Percentiles rank a stretch among this genome's conserved stretches.
phyloP scores from a whole-genome alignment of 495 filamentous ascomycete species.

The Ascodesmis nigricans region DNA sequence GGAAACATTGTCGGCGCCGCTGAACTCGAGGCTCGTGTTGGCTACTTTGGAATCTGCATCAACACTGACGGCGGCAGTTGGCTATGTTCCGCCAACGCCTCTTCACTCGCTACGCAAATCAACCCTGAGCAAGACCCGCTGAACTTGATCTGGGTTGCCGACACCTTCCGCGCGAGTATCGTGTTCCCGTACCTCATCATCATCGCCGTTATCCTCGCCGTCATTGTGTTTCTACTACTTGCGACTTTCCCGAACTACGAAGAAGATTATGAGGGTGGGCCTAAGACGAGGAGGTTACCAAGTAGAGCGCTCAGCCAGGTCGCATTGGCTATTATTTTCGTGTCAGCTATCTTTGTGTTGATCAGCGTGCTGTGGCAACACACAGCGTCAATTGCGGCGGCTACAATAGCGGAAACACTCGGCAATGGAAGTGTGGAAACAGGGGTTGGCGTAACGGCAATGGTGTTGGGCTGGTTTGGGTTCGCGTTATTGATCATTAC shows the following conservation, averaged over 20 bases:
- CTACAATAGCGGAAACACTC: constrained; percentile 78
- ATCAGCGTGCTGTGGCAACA: constrained; percentile 62
- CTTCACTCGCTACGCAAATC: constrained; percentile 45
- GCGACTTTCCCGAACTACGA: constrained; percentile 70
- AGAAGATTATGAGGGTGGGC: constrained; percentile 41
- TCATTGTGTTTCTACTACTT: constrained; percentile 50
- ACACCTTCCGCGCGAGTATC: constrained; percentile 60
- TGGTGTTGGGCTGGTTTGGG: constrained; percentile 94
- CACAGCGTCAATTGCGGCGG: constrained; percentile 81
- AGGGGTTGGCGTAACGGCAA: constrained; percentile 75
- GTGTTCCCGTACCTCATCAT: constrained; percentile 65
- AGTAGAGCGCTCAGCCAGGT: constrained; percentile 50
- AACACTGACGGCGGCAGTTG: constrained; percentile 47
- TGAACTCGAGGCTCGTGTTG: constrained; percentile 44
- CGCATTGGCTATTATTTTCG: constrained; percentile 56
- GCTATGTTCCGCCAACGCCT: constrained; percentile 60
- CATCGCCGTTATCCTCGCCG: constrained; percentile 62
- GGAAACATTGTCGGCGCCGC: constrained; percentile 49
- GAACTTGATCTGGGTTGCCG: constrained; percentile 60
- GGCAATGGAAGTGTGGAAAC: constrained; percentile 81
- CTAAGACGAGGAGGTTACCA: constrained; percentile 49
- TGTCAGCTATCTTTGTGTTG: constrained; percentile 55
- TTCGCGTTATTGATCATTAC: constrained; percentile 81
- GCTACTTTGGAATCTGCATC: constrained; percentile 48
- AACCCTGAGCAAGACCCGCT: constrained; percentile 51